A percentile compares a stretch with the other conserved stretches of the same genome.
Conservation (phyloP, 148 eudicot species). For the Rhododendron williamsianum region DNA sequence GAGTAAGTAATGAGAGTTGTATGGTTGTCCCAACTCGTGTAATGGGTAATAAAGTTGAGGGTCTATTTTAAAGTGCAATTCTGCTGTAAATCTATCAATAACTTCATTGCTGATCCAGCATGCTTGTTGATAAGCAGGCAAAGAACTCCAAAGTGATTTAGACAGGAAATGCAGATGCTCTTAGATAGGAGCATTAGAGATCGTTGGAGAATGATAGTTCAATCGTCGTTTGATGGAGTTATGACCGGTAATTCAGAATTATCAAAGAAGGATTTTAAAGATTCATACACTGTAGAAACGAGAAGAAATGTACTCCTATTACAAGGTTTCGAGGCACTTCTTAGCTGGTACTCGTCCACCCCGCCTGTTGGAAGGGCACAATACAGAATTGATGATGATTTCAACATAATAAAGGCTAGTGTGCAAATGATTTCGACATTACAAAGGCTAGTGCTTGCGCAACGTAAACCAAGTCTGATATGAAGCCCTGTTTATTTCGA, state of each 20-base stretch:
- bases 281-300: neutral
- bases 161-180: neutral
- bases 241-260: neutral
- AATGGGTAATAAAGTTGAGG: neutral
- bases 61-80: neutral
- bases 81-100: neutral
- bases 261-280: neutral
- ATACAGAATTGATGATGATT: neutral
- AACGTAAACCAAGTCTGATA: neutral
- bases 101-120: neutral
- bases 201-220: neutral
- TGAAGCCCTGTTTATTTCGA: neutral
- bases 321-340: neutral
- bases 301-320: neutral
- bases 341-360: too few species aligned
- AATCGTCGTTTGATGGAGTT: neutral
- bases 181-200: neutral
- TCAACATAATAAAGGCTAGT: too few species aligned
- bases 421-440: too few species aligned
- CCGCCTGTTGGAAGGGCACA: neutral
- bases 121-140: neutral
- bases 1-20: neutral
- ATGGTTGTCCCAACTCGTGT: neutral
- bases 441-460: too few species aligned
- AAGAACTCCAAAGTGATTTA: neutral